Percentiles rank a stretch among this genome's conserved stretches.
These are phyloP conservation scores for Gnomoniopsis sp. DNA, from an alignment of 2,329 filamentous ascomycete species.

Conservation along the genomic window DNA sequence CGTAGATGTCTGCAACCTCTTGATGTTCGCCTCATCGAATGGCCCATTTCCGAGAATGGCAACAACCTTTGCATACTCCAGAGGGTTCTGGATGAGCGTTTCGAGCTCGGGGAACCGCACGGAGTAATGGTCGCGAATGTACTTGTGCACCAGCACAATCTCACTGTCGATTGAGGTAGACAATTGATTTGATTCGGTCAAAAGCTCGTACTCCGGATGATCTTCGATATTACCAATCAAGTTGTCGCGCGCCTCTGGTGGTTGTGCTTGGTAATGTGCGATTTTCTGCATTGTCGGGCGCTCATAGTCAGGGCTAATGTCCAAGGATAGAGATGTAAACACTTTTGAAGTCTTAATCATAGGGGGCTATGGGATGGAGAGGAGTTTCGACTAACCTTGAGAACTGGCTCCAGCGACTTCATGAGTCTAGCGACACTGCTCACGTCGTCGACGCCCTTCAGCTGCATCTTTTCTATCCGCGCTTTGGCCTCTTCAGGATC, in stretches of 20 bases:
- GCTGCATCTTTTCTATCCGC: conserved; percentile 78
- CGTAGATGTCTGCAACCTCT: conserved; percentile 69
- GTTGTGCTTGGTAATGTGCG: conserved; percentile 67
- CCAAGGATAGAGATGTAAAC: conserved; percentile 62
- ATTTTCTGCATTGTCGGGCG: conserved; percentile 68
- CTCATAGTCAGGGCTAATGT: conserved; percentile 66
- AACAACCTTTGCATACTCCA: conserved; percentile 94
- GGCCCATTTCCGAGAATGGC: conserved; percentile 90
- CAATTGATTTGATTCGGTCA: conserved; percentile 84
- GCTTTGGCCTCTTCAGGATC: conserved; percentile 70
- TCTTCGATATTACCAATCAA: conserved; percentile 79
- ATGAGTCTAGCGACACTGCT: conserved; percentile 76
- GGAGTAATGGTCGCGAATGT: conserved; percentile 93
- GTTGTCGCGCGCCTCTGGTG: conserved; percentile 59
- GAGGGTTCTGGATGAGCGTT: conserved; percentile 79
- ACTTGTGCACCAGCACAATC: conserved; percentile 91
- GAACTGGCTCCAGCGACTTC: conserved; percentile 74
- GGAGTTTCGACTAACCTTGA: conserved; percentile 64
- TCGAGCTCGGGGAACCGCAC: conserved; percentile 91
- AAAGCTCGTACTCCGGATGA: conserved; percentile 83
- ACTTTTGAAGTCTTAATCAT: conserved; percentile 31
- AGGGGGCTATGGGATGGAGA: conserved; percentile 19
- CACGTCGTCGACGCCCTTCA: conserved; percentile 71
- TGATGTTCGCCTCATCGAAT: conserved; percentile 77
- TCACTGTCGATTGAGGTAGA: conserved; percentile 93